Percentiles rank a stretch among this genome's conserved stretches.
Conservation (phyloP, 208 protist genomes). For the Acanthamoeba sp. region DNA sequence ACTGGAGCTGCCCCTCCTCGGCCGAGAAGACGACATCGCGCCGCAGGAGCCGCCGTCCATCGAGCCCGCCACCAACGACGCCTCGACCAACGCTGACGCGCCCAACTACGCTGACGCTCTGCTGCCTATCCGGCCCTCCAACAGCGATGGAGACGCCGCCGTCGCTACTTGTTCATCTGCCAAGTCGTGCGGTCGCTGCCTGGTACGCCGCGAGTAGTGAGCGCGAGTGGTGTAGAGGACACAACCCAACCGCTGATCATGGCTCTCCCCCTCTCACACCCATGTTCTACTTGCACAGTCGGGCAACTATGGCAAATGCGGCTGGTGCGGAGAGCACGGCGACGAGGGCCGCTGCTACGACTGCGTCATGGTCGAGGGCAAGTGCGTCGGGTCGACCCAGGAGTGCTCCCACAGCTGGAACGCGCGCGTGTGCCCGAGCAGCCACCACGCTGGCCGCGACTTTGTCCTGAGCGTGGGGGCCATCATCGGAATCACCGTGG, state of each 20-base stretch:
- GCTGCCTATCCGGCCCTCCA: slow-evolving; percentile 1
- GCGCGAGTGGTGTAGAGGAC: not conserved
- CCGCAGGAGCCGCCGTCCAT: not conserved
- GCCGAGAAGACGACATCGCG: not conserved
- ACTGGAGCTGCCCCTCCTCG: no score
- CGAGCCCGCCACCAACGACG: not conserved
- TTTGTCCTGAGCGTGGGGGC: not conserved
- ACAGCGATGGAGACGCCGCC: not conserved
- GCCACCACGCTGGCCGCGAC: not conserved
- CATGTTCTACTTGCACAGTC: not conserved
- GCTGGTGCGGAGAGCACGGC: slow-evolving; percentile 12
- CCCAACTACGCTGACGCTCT: not conserved
- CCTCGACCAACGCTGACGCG: not conserved
- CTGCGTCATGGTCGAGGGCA: not conserved
- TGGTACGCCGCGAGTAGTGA: not conserved
- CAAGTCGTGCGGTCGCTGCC: not conserved
- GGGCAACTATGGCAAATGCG: not conserved
- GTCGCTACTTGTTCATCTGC: not conserved
- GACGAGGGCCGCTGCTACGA: not conserved
- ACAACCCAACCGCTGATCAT: no score
- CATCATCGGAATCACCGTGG: slow-evolving; percentile 25
- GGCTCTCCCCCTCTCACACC: not conserved
- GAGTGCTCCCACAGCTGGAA: not conserved
- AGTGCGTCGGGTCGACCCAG: not conserved
- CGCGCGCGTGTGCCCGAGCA: not conserved